Conservation (phyloP, 1,284 basidiomycete species). For the Pterulicium gracile region DNA sequence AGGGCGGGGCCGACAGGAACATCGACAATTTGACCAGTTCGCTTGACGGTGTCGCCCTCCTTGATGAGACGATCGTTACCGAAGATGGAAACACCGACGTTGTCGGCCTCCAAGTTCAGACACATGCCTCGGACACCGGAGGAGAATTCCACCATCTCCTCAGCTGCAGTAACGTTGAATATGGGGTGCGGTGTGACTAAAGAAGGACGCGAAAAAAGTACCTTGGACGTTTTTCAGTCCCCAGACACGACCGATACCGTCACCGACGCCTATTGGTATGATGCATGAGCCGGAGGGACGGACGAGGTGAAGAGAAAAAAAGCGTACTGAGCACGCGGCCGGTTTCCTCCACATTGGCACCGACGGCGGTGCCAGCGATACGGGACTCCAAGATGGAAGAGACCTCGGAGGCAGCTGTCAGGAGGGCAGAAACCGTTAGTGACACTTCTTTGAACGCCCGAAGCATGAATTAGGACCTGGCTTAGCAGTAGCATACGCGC, state of each 20-base stretch:
- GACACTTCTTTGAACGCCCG: constrained; percentile 7
- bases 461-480: constrained; percentile 49
- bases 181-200: constrained; percentile 11
- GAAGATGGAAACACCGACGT: constrained; percentile 99
- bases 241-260: constrained; percentile 99
- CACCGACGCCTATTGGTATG: constrained; percentile 76
- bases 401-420: constrained; percentile 92
- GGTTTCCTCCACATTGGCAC: constrained; percentile 96
- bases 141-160: constrained; percentile 99
- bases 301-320: constrained; percentile 11
- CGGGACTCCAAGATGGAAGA: constrained; percentile 98
- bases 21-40: constrained; percentile 99
- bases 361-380: constrained; percentile 86
- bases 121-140: constrained; percentile 98
- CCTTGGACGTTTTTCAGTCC: constrained; percentile 87
- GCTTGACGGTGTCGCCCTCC: constrained; percentile 99
- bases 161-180: constrained; percentile 41
- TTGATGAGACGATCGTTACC: constrained; percentile 99
- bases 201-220: constrained; percentile 22
- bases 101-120: constrained; percentile 99
- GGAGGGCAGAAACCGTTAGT: constrained; percentile 17
- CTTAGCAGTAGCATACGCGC: constrained; percentile 93
- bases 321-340: constrained; percentile 92
- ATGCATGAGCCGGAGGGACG: constrained; percentile 8
- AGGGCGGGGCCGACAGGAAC: constrained; percentile 95